A percentile compares a stretch with the other conserved stretches of the same genome.
These are phyloP conservation scores for Coemansia brasiliensis DNA, from an alignment of 192 early-diverging fungal species.

Conservation along the genomic window DNA sequence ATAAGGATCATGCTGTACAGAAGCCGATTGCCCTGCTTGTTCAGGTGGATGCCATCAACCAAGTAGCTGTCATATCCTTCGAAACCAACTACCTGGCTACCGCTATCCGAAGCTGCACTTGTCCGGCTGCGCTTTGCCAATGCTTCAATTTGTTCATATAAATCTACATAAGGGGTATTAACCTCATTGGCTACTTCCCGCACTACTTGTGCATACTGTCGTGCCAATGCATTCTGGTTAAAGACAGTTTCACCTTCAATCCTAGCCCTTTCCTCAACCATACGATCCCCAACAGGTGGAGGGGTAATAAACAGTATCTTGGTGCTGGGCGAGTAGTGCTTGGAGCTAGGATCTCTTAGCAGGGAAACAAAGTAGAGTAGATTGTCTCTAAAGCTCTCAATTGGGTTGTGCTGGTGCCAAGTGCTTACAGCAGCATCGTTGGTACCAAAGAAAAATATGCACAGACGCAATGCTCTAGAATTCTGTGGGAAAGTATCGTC, in stretches of 20 bases:
- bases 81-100: neutral
- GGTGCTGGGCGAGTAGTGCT: neutral
- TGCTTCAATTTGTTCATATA: neutral
- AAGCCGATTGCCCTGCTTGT: neutral
- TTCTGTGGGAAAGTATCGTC: neutral
- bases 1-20: neutral
- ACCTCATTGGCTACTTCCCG: neutral
- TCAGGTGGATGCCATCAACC: neutral
- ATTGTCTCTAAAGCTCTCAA: neutral
- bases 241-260: neutral
- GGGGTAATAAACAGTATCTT: neutral
- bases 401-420: neutral
- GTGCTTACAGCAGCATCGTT: neutral
- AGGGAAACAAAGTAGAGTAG: neutral
- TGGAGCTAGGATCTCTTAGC: neutral
- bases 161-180: neutral
- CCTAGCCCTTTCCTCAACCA: neutral
- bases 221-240: neutral
- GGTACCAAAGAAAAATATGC: neutral
- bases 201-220: neutral
- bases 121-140: too few relatives aligned
- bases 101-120: neutral
- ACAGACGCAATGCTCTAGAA: neutral
- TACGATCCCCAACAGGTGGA: neutral
- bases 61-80: neutral